Evolutionary conservation across 2,329 filamentous ascomycete genomes (phyloP).

Genomic region (Hymenoscyphus repandus): DNA sequence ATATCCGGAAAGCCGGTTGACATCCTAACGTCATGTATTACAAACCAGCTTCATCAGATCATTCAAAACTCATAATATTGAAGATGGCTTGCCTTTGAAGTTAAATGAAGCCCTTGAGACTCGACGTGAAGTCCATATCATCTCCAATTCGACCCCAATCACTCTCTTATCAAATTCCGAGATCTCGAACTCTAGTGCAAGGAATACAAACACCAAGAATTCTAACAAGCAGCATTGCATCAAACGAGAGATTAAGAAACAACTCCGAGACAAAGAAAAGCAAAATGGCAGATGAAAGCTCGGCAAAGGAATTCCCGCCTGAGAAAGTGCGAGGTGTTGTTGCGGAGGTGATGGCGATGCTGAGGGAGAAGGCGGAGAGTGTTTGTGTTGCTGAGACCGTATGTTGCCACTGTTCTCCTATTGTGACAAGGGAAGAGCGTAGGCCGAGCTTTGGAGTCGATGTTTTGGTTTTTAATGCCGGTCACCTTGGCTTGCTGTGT

Average conservation of each 20-base stretch:
- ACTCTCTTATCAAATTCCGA: no score
- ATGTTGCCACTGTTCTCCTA: slow-evolving; percentile 18
- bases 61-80: not conserved
- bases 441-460: not conserved
- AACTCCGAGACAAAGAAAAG: not conserved
- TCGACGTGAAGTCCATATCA: not conserved
- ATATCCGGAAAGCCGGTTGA: not conserved
- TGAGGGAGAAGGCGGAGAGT: slow-evolving; percentile 50
- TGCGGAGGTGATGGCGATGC: slow-evolving; percentile 44
- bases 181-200: no score
- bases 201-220: no score
- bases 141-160: no score
- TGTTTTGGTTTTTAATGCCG: no score
- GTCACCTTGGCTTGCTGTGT: no score
- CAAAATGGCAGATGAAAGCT: not conserved
- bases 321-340: slow-evolving; percentile 25
- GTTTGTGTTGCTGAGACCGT: slow-evolving; percentile 58
- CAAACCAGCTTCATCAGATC: slow-evolving; percentile 1
- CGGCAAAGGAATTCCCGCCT: slow-evolving; percentile 25
- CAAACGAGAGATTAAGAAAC: not conserved
- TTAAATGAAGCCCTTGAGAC: not conserved
- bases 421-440: not conserved
- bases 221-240: not conserved
- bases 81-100: not conserved
- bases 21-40: slow-evolving; percentile 7